Evolutionary conservation across 1,139 yeast species (phyloP), one percentile per base, ranked within the genome.

Genomic region (Protomyces pachydermus): DNA sequence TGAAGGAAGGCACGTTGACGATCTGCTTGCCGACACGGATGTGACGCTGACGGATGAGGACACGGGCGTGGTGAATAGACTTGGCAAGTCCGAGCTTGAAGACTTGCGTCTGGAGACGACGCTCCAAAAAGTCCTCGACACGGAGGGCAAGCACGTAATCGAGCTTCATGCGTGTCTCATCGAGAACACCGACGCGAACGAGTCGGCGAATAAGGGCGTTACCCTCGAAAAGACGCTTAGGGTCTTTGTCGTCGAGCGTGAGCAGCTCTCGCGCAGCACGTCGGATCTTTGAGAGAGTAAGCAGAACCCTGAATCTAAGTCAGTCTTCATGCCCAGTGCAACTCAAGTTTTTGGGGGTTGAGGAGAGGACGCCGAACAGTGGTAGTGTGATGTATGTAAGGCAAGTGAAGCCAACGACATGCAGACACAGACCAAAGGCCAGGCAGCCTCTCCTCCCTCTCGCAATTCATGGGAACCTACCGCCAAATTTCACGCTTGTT

Each of bases 231-330:
- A 93, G 88, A 86, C 99, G 91, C 89, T 91, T 93, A 85, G 97
- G 97, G 83, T 93, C 98, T 87, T 93, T 93, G 85, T 93, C 98
- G 77, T 93, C 98, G 85, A 97, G 91, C 84, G 98, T 93, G 82
- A 93, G 88, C 78, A 93, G 86, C 79, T 95, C 98, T 88, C 99
- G 96, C 79, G 99, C 99, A 80, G 98, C 98, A 86, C 98, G 91
- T 86, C 99, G 93, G 80, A 93, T 93, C 88, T 93, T 93, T 73
- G 99, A 93, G 79, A 93, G 90, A 84, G 67, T 93, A 97, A 87
- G 87, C 90, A 80, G 91, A 91, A 80, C 91, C 89, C 62, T 58
- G 62, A 58, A 58, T 42, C 62, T 45, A 58, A 48, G 62, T 58
- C 62, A 58, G 62, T 51, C 52, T 42, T 42, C 23, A 57, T 35